Conservation (phyloP, 2,329 filamentous ascomycete genomes). For the Aspergillus sp. region DNA sequence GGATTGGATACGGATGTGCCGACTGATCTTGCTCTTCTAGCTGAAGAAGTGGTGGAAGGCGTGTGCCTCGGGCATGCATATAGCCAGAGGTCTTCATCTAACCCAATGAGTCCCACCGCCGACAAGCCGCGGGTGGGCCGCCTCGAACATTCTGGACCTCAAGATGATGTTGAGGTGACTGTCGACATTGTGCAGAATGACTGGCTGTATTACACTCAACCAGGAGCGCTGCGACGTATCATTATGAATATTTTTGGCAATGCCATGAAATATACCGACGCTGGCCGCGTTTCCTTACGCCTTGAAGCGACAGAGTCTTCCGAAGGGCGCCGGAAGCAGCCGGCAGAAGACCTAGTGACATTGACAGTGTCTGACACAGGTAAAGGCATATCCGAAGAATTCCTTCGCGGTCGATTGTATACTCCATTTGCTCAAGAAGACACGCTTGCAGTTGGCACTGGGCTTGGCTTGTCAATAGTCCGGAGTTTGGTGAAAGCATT, state of each 20-base stretch:
- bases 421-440: slow-evolving; percentile 65
- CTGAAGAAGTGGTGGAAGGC: slow-evolving; percentile 61
- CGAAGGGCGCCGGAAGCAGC: slow-evolving; percentile 35
- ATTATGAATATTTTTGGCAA: slow-evolving; percentile 69
- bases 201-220: slow-evolving; percentile 61
- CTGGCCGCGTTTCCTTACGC: slow-evolving; percentile 55
- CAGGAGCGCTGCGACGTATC: slow-evolving; percentile 59
- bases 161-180: slow-evolving; percentile 50
- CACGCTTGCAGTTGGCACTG: slow-evolving; percentile 53
- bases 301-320: slow-evolving; percentile 38
- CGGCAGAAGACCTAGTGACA: slow-evolving; percentile 40
- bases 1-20: slow-evolving; percentile 40
- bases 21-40: slow-evolving; percentile 51
- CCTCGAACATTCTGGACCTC: slow-evolving; percentile 10
- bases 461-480: slow-evolving; percentile 68
- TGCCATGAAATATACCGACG: slow-evolving; percentile 64
- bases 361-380: slow-evolving; percentile 67
- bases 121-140: not conserved
- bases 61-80: slow-evolving; percentile 56
- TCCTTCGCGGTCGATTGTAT: slow-evolving; percentile 63
- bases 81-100: slow-evolving; percentile 36
- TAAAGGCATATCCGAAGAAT: slow-evolving; percentile 67
- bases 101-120: slow-evolving; percentile 29
- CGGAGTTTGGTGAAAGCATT: slow-evolving; percentile 64
- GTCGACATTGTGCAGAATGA: slow-evolving; percentile 56